Evolutionary conservation across 2,329 filamentous ascomycete genomes (phyloP).

Genomic region (Scortechinia acanthostroma): DNA sequence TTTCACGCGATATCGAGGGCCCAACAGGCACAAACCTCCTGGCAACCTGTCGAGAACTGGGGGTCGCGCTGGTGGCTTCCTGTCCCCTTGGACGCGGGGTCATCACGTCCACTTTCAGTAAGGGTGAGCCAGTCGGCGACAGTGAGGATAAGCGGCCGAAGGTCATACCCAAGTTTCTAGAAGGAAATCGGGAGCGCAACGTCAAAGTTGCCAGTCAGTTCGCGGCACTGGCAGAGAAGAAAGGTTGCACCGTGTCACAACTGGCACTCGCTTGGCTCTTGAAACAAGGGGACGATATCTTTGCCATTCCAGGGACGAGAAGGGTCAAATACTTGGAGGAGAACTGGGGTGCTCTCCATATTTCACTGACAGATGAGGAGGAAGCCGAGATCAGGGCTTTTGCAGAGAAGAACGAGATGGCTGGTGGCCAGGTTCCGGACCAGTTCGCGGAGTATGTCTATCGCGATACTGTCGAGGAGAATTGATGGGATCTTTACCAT

Average conservation of each 20-base stretch:
- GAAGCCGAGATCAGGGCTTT: constrained; percentile 15
- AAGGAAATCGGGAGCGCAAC: constrained; percentile 14
- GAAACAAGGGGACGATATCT: constrained; percentile 49
- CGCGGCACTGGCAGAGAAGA: constrained; percentile 36
- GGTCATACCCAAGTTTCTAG: constrained; percentile 9
- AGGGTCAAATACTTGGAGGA: constrained; percentile 35
- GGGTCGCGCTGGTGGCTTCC: constrained; percentile 11
- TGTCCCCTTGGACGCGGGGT: constrained; percentile 22
- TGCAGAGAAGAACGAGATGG: not conserved
- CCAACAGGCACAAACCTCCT: constrained; percentile 24
- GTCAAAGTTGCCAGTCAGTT: constrained; percentile 18
- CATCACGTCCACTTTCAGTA: constrained; percentile 10
- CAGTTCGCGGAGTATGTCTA: too few species aligned
- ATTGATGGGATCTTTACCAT: too few species aligned
- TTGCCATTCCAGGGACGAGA: constrained; percentile 48
- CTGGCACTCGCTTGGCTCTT: constrained; percentile 58
- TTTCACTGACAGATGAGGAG: constrained; percentile 23
- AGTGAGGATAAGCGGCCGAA: not conserved
- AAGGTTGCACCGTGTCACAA: constrained; percentile 45
- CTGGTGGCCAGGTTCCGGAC: not conserved
- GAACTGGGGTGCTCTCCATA: constrained; percentile 24
- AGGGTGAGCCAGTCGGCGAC: not conserved
- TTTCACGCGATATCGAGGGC: constrained; percentile 37
- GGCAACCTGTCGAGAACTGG: constrained; percentile 35
- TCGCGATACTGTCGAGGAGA: too few species aligned